A percentile compares a stretch with the other conserved stretches of the same genome.
Evolutionary conservation across 2,329 filamentous ascomycete species (phyloP).

Genomic region (Claviceps sp.): DNA sequence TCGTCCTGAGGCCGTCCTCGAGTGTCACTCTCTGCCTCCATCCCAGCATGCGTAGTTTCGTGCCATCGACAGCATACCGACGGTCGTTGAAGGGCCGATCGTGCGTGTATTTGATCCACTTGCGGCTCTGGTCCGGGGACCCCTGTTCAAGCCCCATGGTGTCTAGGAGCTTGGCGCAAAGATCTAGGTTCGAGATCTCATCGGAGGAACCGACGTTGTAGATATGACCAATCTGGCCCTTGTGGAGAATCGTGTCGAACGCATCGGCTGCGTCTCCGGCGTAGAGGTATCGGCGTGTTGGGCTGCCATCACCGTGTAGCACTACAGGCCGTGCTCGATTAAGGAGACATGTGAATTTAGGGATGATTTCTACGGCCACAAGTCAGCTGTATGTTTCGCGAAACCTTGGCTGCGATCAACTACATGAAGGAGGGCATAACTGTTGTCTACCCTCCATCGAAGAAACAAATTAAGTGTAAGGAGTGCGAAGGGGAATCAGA

Average conservation of each 20-base stretch:
- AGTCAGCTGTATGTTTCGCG: not conserved
- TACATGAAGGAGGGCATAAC: no score
- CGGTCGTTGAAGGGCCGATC: conserved; percentile 71
- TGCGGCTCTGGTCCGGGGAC: conserved; percentile 38
- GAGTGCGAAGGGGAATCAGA: not conserved
- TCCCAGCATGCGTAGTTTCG: conserved; percentile 51
- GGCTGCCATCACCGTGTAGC: conserved; percentile 63
- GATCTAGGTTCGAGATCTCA: conserved; percentile 60
- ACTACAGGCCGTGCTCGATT: conserved; percentile 53
- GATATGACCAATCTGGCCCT: conserved; percentile 57
- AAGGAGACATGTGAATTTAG: conserved; percentile 65
- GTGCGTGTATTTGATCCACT: conserved; percentile 60
- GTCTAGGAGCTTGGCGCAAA: conserved; percentile 51
- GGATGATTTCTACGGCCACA: conserved; percentile 54
- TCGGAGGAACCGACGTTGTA: conserved; percentile 74
- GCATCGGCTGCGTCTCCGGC: conserved; percentile 70
- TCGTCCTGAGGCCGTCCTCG: conserved; percentile 46
- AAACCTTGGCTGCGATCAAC: no score
- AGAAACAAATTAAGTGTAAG: no score
- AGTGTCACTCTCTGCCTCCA: conserved; percentile 58
- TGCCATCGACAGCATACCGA: conserved; percentile 57
- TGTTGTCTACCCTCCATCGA: no score
- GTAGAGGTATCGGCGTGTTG: conserved; percentile 63
- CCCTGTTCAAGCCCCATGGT: conserved; percentile 44
- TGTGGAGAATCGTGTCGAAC: conserved; percentile 73